phyloP scores from a whole-genome alignment of 352 stramenopile species.

The Saprolegnia parasitica region DNA sequence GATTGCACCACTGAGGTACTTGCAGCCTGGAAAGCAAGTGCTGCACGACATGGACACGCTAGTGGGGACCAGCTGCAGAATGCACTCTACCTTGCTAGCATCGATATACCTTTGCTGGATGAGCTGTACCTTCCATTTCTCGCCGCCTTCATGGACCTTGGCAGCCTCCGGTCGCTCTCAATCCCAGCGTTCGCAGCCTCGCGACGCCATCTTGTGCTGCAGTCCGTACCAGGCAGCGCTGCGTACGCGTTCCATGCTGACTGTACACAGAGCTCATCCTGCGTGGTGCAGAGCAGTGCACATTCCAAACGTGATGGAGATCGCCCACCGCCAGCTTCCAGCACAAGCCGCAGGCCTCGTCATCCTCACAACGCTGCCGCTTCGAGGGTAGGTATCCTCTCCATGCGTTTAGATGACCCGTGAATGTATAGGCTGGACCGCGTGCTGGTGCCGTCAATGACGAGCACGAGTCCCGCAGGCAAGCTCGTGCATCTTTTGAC shows the following conservation, averaged over 20 bases:
- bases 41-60: not conserved
- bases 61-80: slow-evolving; percentile 1
- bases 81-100: slow-evolving; percentile 2
- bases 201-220: not conserved
- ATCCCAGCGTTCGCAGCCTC: slow-evolving; percentile 6
- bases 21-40: not conserved
- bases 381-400: not conserved
- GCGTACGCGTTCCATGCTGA: not conserved
- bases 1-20: not conserved
- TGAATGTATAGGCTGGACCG: too few relatives aligned
- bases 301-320: not conserved
- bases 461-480: too few relatives aligned
- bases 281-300: not conserved
- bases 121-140: not conserved
- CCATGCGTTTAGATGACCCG: not conserved
- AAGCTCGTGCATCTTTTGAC: not conserved
- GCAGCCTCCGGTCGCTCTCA: not conserved
- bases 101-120: not conserved
- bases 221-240: not conserved
- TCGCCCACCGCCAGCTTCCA: not conserved
- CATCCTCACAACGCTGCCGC: not conserved
- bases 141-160: slow-evolving; percentile 11
- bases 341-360: not conserved
- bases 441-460: too few relatives aligned
- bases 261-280: not conserved